These are phyloP conservation scores for Coleophoma crateriformis DNA, from an alignment of 2,329 filamentous ascomycete species.

Conservation along the genomic window DNA sequence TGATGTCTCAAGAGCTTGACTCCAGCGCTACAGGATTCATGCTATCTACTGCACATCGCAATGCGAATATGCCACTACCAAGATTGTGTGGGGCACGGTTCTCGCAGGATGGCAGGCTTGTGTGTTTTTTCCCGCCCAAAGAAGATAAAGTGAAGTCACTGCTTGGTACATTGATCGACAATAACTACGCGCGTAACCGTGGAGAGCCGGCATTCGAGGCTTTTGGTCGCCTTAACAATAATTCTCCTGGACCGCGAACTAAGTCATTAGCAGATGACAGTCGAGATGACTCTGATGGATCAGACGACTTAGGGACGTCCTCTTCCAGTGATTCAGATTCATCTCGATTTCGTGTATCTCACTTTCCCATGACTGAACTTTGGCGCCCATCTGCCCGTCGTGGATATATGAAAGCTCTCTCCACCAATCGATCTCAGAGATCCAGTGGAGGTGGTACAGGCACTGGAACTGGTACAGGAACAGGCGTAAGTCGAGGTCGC, in stretches of 20 bases:
- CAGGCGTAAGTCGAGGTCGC: slow-evolving; percentile 23
- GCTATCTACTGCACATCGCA: slow-evolving; percentile 43
- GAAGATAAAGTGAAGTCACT: slow-evolving; percentile 47
- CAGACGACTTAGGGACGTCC: slow-evolving; percentile 23
- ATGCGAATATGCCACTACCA: slow-evolving; percentile 48
- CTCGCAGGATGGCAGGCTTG: slow-evolving; percentile 54
- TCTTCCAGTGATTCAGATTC: slow-evolving; percentile 28
- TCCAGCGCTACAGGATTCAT: slow-evolving; percentile 47
- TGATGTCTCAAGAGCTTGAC: slow-evolving; percentile 57
- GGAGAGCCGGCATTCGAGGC: slow-evolving; percentile 54
- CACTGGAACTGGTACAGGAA: slow-evolving; percentile 44
- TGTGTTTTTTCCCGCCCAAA: slow-evolving; percentile 66
- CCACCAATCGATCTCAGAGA: slow-evolving; percentile 25
- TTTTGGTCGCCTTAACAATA: slow-evolving; percentile 51
- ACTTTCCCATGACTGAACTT: slow-evolving; percentile 21
- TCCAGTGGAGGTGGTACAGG: slow-evolving; percentile 33
- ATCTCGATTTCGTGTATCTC: slow-evolving; percentile 21
- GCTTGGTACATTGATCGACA: slow-evolving; percentile 39
- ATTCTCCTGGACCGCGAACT: slow-evolving; percentile 38
- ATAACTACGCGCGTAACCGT: slow-evolving; percentile 39
- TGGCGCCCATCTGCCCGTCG: slow-evolving; percentile 19
- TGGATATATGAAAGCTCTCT: slow-evolving; percentile 19
- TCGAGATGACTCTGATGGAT: slow-evolving; percentile 31
- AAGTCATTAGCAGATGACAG: slow-evolving; percentile 27
- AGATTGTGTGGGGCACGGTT: slow-evolving; percentile 56